Evolutionary conservation across 805 yeast species (phyloP).

Genomic region (Isabelozyma rhagii): DNA sequence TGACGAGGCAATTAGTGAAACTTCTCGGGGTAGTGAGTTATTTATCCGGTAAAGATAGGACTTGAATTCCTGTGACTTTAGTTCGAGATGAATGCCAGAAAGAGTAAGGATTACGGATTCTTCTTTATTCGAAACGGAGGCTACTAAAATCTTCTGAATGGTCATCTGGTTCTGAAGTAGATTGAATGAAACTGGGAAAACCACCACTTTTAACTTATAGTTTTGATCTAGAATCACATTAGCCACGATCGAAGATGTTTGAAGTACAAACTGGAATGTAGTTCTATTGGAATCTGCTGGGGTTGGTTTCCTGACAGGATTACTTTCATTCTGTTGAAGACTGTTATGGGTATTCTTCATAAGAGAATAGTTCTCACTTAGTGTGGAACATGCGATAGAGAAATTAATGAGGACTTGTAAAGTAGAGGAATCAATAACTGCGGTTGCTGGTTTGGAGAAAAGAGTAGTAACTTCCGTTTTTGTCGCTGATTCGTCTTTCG

Average conservation of each 20-base stretch:
- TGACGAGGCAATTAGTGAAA: conserved; percentile 12
- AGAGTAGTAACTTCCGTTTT: conserved; percentile 36
- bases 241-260: conserved; percentile 36
- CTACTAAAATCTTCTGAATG: conserved; percentile 29
- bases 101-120: conserved; percentile 17
- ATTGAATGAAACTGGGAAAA: conserved; percentile 46
- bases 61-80: conserved; percentile 23
- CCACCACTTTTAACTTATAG: conserved; percentile 16
- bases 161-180: conserved; percentile 27
- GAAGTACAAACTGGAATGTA: conserved; percentile 27
- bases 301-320: background rate
- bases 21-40: conserved; percentile 15
- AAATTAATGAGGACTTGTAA: conserved; percentile 25
- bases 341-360: conserved; percentile 3
- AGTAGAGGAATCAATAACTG: conserved; percentile 16
- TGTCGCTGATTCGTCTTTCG: conserved; percentile 5
- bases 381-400: conserved; percentile 18
- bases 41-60: conserved; percentile 12
- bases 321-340: background rate
- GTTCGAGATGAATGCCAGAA: conserved; percentile 21
- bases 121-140: conserved; percentile 1
- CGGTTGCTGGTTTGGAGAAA: conserved; percentile 39
- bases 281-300: background rate
- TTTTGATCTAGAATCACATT: conserved; percentile 15
- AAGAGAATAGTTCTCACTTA: conserved; percentile 14